These are phyloP conservation scores for Aciculosporium take DNA, from an alignment of 2,329 filamentous ascomycete genomes.

Conservation along the genomic window DNA sequence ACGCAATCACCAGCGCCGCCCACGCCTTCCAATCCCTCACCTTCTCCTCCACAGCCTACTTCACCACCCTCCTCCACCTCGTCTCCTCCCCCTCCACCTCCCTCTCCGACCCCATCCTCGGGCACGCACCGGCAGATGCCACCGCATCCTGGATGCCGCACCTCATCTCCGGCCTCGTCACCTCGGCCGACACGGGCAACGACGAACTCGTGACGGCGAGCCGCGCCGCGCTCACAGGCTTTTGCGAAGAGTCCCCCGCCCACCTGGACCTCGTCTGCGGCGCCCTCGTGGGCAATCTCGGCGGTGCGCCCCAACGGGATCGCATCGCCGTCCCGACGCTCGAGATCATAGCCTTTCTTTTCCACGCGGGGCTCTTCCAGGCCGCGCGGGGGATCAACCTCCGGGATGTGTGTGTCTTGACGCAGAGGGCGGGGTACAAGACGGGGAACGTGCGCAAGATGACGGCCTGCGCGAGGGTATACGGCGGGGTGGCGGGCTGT, in stretches of 20 bases:
- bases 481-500: slow-evolving; percentile 47
- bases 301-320: slow-evolving; percentile 43
- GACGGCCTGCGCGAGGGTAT: slow-evolving; percentile 65
- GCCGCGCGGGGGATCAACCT: slow-evolving; percentile 24
- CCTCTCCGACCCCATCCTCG: slow-evolving; percentile 23
- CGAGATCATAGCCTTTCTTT: slow-evolving; percentile 62
- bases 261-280: slow-evolving; percentile 31
- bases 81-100: slow-evolving; percentile 19
- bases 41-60: slow-evolving; percentile 48
- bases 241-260: slow-evolving; percentile 28
- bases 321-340: slow-evolving; percentile 61
- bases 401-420: slow-evolving; percentile 50
- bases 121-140: slow-evolving; percentile 18
- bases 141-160: slow-evolving; percentile 29
- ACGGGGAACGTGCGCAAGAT: slow-evolving; percentile 71
- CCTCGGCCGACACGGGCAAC: slow-evolving; percentile 63
- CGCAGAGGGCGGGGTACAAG: slow-evolving; percentile 72
- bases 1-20: slow-evolving; percentile 18
- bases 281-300: slow-evolving; percentile 41
- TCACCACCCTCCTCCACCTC: slow-evolving; percentile 37
- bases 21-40: slow-evolving; percentile 23
- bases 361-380: slow-evolving; percentile 45
- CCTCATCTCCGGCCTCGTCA: slow-evolving; percentile 53
- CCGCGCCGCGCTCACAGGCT: slow-evolving; percentile 46
- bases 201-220: slow-evolving; percentile 60